These are phyloP conservation scores for Leptodontidium sp. DNA, from an alignment of 2,329 filamentous ascomycete genomes.

Conservation along the genomic window DNA sequence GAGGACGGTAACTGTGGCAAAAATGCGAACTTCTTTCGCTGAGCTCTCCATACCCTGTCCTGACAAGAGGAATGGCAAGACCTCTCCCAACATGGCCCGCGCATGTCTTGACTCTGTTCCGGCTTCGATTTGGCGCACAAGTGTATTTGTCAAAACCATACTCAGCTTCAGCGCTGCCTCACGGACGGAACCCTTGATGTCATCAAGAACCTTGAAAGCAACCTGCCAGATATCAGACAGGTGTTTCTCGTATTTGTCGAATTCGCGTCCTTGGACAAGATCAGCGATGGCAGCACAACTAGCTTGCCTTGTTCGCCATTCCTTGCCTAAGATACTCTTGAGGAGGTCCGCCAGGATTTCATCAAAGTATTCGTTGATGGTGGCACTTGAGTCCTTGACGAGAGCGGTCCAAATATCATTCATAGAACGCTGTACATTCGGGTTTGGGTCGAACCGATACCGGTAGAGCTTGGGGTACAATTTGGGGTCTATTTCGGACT, in stretches of 20 bases:
- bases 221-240: slow-evolving; percentile 86
- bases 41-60: slow-evolving; percentile 88
- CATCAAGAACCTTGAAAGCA: slow-evolving; percentile 90
- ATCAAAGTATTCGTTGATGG: slow-evolving; percentile 84
- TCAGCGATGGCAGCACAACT: slow-evolving; percentile 91
- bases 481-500: slow-evolving; percentile 88
- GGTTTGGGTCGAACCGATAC: slow-evolving; percentile 94
- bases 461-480: slow-evolving; percentile 94
- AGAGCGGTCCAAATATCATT: slow-evolving; percentile 96
- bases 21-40: slow-evolving; percentile 85
- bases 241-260: slow-evolving; percentile 81
- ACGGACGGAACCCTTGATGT: slow-evolving; percentile 92
- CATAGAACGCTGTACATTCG: slow-evolving; percentile 94
- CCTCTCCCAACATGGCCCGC: slow-evolving; percentile 81
- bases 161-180: slow-evolving; percentile 83
- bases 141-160: slow-evolving; percentile 81
- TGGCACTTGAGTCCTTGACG: slow-evolving; percentile 84
- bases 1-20: slow-evolving; percentile 83
- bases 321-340: slow-evolving; percentile 84
- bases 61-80: slow-evolving; percentile 89
- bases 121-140: slow-evolving; percentile 86
- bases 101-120: slow-evolving; percentile 75
- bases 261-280: slow-evolving; percentile 81
- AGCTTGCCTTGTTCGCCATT: slow-evolving; percentile 93
- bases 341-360: slow-evolving; percentile 88